Evolutionary conservation across 2,329 filamentous ascomycete species (phyloP).

Genomic region (Cephalotrichum gorgonifer): DNA sequence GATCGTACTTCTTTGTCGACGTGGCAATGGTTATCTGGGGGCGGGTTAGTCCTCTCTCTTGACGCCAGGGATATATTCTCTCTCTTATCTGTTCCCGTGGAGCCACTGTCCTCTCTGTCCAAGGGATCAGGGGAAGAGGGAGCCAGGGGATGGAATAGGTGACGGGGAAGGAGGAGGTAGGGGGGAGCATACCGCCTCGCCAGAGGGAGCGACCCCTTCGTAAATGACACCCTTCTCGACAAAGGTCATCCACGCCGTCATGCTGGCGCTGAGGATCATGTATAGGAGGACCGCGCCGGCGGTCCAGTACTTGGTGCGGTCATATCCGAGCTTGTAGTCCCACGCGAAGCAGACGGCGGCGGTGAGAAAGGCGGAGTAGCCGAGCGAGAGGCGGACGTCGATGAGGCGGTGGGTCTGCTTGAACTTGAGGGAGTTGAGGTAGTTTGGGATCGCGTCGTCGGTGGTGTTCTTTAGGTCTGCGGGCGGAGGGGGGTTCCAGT

Average conservation of each 20-base stretch:
- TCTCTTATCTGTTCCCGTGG: too few relatives aligned
- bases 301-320: conserved; percentile 73
- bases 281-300: conserved; percentile 71
- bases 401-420: conserved; percentile 68
- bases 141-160: neutral
- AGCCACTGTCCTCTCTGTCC: too few relatives aligned
- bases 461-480: conserved; percentile 92
- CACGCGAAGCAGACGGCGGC: conserved; percentile 78
- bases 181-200: conserved; percentile 46
- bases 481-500: neutral
- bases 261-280: conserved; percentile 62
- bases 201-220: conserved; percentile 55
- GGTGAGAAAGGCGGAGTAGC: conserved; percentile 72
- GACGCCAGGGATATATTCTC: neutral
- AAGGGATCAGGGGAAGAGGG: neutral
- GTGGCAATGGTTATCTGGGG: conserved; percentile 64
- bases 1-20: conserved; percentile 66
- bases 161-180: neutral
- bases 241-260: conserved; percentile 77
- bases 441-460: conserved; percentile 89
- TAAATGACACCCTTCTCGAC: conserved; percentile 80
- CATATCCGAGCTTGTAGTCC: conserved; percentile 88
- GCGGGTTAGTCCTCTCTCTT: neutral
- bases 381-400: conserved; percentile 74
- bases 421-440: conserved; percentile 82